These are phyloP conservation scores for Candida qinlingensis DNA, from an alignment of 805 yeast genomes.

Conservation along the genomic window DNA sequence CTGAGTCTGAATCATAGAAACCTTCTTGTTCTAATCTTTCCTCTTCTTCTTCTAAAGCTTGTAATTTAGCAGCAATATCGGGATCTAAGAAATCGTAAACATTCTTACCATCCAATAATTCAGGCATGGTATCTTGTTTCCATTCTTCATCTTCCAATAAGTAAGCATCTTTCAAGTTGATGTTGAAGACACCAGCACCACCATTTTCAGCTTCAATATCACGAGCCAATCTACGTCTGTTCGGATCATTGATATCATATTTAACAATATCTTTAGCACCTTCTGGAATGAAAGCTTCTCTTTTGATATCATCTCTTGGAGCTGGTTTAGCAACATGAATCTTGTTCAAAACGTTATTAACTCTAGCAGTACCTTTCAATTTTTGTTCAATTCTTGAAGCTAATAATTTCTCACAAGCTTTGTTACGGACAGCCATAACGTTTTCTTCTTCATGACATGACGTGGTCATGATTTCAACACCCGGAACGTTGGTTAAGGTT, in stretches of 20 bases:
- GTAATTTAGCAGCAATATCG: slow-evolving; percentile 87
- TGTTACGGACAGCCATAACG: slow-evolving; percentile 92
- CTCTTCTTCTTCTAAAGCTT: slow-evolving; percentile 96
- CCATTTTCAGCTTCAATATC: slow-evolving; percentile 94
- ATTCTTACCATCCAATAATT: slow-evolving; percentile 90
- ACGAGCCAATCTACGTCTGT: slow-evolving; percentile 74
- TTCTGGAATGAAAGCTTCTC: slow-evolving; percentile 82
- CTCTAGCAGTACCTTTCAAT: slow-evolving; percentile 87
- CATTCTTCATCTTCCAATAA: slow-evolving; percentile 92
- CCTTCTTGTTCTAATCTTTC: slow-evolving; percentile 91
- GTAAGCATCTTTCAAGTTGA: slow-evolving; percentile 89
- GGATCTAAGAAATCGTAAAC: slow-evolving; percentile 97
- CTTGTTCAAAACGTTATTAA: slow-evolving; percentile 83
- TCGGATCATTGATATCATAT: slow-evolving; percentile 76
- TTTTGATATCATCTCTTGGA: slow-evolving; percentile 77
- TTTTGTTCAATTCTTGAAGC: slow-evolving; percentile 96
- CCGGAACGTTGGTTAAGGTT: slow-evolving; percentile 58
- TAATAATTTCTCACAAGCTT: slow-evolving; percentile 94
- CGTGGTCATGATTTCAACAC: slow-evolving; percentile 88
- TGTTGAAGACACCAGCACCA: slow-evolving; percentile 97
- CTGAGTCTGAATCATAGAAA: slow-evolving; percentile 85
- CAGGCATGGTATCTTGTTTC: slow-evolving; percentile 98
- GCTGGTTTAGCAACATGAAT: slow-evolving; percentile 92
- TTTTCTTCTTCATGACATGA: slow-evolving; percentile 94
- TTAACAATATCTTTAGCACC: slow-evolving; percentile 53